A percentile compares a stretch with the other conserved stretches of the same genome.
Conservation (phyloP, 2,329 filamentous ascomycete genomes). For the Didymella keratinophila region DNA sequence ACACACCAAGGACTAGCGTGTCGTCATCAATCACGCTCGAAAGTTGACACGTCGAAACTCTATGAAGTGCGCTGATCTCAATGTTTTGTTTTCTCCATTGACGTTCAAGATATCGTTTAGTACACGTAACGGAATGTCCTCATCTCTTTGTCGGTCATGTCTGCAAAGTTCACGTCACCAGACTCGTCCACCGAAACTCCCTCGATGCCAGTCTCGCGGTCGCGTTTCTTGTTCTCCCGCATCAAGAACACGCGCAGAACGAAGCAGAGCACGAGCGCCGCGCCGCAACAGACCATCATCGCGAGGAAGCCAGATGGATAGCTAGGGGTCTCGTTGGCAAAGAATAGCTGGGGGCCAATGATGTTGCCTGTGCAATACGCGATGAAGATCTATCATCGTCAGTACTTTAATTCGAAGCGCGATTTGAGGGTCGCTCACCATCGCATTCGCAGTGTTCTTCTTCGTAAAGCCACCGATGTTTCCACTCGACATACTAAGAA, state of each 20-base stretch:
- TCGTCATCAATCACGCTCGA: background rate
- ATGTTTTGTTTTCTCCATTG: constrained; percentile 55
- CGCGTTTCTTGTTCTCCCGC: background rate
- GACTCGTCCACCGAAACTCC: background rate
- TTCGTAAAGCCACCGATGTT: constrained; percentile 41
- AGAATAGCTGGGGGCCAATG: background rate
- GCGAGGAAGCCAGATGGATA: background rate
- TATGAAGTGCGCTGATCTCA: constrained; percentile 41
- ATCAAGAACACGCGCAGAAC: background rate
- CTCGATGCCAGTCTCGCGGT: background rate
- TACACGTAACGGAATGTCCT: background rate
- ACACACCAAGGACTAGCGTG: background rate
- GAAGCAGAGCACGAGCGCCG: background rate
- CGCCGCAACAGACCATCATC: background rate
- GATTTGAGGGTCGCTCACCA: background rate
- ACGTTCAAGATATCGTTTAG: background rate
- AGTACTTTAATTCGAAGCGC: background rate
- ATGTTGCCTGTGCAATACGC: background rate
- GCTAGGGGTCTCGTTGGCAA: background rate
- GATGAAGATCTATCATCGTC: background rate
- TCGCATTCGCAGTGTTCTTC: background rate
- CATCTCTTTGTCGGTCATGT: background rate
- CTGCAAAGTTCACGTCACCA: background rate
- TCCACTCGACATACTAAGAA: constrained; percentile 39
- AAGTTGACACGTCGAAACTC: background rate